Percentiles rank a stretch among this genome's conserved stretches.
Conservation (phyloP, 2,329 filamentous ascomycete genomes). For the Sporothrix euskadiensis region DNA sequence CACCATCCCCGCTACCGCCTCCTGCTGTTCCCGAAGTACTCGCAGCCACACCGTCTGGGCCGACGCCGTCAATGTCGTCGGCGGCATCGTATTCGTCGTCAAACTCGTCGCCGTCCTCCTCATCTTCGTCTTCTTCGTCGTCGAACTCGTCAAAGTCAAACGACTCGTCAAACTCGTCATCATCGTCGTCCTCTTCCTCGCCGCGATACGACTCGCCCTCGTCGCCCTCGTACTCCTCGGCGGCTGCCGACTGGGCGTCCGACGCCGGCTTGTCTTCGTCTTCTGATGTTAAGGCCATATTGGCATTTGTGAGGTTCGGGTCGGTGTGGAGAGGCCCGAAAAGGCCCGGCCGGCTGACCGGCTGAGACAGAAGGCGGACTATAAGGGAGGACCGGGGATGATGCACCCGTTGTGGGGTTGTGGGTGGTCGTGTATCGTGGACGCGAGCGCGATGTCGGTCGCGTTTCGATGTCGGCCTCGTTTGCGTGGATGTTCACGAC, state of each 20-base stretch:
- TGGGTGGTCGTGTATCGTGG: neutral
- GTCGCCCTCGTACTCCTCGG: slow-evolving; percentile 34
- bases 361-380: neutral
- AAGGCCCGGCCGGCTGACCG: neutral
- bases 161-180: slow-evolving; percentile 27
- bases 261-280: slow-evolving; percentile 33
- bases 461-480: neutral
- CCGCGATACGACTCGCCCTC: slow-evolving; percentile 35
- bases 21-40: slow-evolving; percentile 31
- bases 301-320: no score
- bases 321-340: neutral
- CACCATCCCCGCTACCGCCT: slow-evolving; percentile 21
- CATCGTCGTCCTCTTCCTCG: slow-evolving; percentile 31
- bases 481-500: slow-evolving; percentile 4
- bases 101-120: slow-evolving; percentile 37
- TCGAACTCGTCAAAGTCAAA: slow-evolving; percentile 28
- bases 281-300: slow-evolving; percentile 29
- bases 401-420: neutral
- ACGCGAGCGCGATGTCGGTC: neutral
- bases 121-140: slow-evolving; percentile 40
- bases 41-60: neutral
- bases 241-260: slow-evolving; percentile 28
- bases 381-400: neutral
- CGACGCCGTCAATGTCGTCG: slow-evolving; percentile 19
- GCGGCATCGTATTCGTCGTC: slow-evolving; percentile 38